These are phyloP conservation scores for Mortierella claussenii DNA, from an alignment of 192 early-diverging fungal genomes.

Conservation along the genomic window DNA sequence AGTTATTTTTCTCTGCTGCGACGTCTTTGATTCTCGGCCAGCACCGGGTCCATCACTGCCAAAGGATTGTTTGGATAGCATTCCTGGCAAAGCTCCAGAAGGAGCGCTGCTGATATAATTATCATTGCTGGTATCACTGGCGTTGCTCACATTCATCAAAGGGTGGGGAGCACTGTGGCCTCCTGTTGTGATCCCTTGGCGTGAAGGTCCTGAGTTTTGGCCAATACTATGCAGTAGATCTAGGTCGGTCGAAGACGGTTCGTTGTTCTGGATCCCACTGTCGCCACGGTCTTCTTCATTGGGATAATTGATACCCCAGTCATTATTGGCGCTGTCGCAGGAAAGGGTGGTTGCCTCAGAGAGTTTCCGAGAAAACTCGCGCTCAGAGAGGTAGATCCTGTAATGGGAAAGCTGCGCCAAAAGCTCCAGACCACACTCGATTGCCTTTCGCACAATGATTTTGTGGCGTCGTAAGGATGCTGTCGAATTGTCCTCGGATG, in stretches of 20 bases:
- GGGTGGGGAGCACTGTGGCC: background rate
- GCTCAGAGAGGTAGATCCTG: conserved; percentile 58
- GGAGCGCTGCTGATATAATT: too few species aligned
- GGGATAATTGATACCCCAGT: background rate
- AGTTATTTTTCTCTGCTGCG: too few species aligned
- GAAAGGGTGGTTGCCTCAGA: conserved; percentile 1
- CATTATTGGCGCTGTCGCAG: conserved; percentile 13
- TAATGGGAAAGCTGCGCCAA: conserved; percentile 58
- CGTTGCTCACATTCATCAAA: background rate
- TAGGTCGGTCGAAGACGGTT: background rate
- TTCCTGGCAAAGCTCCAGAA: conserved; percentile 4
- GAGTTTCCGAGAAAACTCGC: conserved; percentile 53
- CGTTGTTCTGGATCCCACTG: conserved; percentile 11
- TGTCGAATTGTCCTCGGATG: conserved; percentile 1
- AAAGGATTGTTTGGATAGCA: too few species aligned
- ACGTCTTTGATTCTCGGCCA: too few species aligned
- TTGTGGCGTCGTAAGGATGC: conserved; percentile 22
- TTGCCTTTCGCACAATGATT: conserved; percentile 48
- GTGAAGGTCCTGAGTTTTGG: background rate
- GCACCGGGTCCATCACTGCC: too few species aligned
- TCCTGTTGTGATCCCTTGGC: background rate
- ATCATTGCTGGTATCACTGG: too few species aligned
- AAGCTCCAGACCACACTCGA: conserved; percentile 61
- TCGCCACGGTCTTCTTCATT: background rate
- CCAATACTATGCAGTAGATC: background rate